phyloP scores from a whole-genome alignment of 805 yeast species.

The Grigorovia transvaalensis region DNA sequence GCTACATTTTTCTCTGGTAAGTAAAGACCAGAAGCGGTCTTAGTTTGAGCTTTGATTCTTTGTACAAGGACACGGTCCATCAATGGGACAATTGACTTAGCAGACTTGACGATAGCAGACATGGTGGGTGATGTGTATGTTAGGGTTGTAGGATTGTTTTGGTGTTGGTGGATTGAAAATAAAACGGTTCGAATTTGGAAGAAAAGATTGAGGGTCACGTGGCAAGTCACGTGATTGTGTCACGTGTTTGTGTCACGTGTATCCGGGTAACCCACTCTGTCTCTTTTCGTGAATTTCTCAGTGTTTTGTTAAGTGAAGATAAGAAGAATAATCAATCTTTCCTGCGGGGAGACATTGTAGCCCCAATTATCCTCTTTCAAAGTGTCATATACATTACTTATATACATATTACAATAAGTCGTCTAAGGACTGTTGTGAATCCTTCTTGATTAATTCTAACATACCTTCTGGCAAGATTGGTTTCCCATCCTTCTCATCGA shows the following conservation, averaged over 20 bases:
- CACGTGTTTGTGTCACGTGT: too few relatives aligned
- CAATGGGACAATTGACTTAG: constrained; percentile 81
- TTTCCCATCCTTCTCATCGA: constrained; percentile 40
- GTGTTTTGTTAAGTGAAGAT: too few relatives aligned
- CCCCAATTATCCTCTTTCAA: too few relatives aligned
- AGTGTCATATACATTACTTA: neutral
- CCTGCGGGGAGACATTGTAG: too few relatives aligned
- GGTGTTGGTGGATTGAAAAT: neutral
- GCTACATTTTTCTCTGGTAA: constrained; percentile 95
- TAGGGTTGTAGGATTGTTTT: neutral
- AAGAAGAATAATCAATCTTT: too few relatives aligned
- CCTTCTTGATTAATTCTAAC: constrained; percentile 75
- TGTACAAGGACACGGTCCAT: constrained; percentile 95
- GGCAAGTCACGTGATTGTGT: too few relatives aligned
- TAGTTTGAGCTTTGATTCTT: constrained; percentile 80
- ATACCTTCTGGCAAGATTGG: constrained; percentile 91
- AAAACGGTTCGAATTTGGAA: neutral
- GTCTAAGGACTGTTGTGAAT: constrained; percentile 73
- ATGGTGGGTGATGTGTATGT: neutral
- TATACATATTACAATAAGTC: constrained; percentile 36
- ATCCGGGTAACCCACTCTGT: too few relatives aligned
- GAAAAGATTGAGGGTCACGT: too few relatives aligned
- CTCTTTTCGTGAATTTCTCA: too few relatives aligned
- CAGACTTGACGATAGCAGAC: constrained; percentile 45
- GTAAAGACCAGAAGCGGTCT: constrained; percentile 87